Conservation (phyloP, 176 grass and related monocot species). For the Hordeum marinum region DNA sequence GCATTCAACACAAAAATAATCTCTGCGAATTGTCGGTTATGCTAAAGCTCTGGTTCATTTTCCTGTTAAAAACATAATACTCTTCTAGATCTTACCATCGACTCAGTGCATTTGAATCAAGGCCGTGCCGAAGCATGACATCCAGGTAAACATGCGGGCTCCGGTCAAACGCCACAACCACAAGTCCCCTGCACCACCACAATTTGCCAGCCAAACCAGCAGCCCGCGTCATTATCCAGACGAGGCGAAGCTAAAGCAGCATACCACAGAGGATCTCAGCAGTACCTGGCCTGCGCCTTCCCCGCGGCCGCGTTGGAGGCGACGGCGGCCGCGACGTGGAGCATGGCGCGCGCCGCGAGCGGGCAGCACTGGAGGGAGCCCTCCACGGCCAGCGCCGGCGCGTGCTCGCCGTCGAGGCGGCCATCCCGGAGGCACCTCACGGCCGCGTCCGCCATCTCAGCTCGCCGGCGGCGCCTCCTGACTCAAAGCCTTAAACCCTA, state of each 20-base stretch:
- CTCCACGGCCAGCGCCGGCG: constrained; percentile 42
- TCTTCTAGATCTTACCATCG: constrained; percentile 44
- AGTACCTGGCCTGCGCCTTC: constrained; percentile 56
- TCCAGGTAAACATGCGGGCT: constrained; percentile 62
- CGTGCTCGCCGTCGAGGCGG: constrained; percentile 61
- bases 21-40: not conserved
- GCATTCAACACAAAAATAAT: not conserved
- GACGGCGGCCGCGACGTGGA: constrained; percentile 41
- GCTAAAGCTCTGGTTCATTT: not conserved
- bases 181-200: constrained; percentile 50
- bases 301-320: constrained; percentile 37
- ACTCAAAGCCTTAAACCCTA: constrained; percentile 30
- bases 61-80: not conserved
- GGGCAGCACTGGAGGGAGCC: constrained; percentile 37
- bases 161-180: constrained; percentile 60
- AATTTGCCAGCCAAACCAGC: constrained; percentile 12
- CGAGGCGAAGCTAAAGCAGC: not conserved
- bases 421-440: constrained; percentile 58
- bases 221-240: not conserved
- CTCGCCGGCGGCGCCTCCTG: not conserved
- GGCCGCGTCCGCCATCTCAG: constrained; percentile 49
- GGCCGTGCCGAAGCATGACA: constrained; percentile 31
- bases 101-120: constrained; percentile 42
- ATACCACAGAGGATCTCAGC: not conserved
- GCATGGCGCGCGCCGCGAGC: constrained; percentile 38